Conservation (phyloP, 176 grass and related monocot genomes). For the Carex myosuroides region DNA sequence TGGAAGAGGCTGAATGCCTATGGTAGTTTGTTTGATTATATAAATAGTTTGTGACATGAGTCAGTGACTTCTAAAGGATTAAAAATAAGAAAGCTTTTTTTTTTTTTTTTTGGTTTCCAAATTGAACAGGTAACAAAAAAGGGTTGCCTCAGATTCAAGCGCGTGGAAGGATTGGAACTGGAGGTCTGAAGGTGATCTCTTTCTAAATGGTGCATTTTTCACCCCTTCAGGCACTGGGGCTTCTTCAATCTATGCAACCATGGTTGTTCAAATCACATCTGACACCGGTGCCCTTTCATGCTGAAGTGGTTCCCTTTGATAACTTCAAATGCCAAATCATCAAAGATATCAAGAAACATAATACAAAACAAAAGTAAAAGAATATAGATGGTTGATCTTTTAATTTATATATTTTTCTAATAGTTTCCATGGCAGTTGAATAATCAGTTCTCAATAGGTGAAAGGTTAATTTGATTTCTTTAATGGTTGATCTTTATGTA, state of each 20-base stretch:
- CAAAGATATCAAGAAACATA: background rate
- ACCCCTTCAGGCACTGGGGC: slow-evolving; percentile 22
- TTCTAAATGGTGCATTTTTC: slow-evolving; percentile 30
- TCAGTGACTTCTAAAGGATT: background rate
- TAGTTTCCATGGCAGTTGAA: no score
- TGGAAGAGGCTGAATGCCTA: no score
- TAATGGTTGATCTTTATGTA: no score
- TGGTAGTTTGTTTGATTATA: background rate
- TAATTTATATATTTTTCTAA: no score
- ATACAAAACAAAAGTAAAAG: background rate
- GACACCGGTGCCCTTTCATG: slow-evolving; percentile 22
- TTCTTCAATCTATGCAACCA: background rate
- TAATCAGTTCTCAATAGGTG: no score
- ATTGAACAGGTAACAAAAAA: slow-evolving; percentile 29
- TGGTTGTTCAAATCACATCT: slow-evolving; percentile 27
- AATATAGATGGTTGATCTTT: background rate
- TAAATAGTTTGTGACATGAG: background rate
- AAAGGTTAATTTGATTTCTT: no score
- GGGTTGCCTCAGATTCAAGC: background rate
- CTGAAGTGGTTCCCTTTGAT: slow-evolving; percentile 17
- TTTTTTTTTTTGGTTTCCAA: background rate
- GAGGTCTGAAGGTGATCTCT: slow-evolving; percentile 10
- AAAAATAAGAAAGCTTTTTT: background rate
- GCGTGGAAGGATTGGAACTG: slow-evolving; percentile 37
- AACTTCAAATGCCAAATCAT: background rate